Conservation (phyloP, 768 basidiomycete genomes). For the Mycena sanguinolenta region DNA sequence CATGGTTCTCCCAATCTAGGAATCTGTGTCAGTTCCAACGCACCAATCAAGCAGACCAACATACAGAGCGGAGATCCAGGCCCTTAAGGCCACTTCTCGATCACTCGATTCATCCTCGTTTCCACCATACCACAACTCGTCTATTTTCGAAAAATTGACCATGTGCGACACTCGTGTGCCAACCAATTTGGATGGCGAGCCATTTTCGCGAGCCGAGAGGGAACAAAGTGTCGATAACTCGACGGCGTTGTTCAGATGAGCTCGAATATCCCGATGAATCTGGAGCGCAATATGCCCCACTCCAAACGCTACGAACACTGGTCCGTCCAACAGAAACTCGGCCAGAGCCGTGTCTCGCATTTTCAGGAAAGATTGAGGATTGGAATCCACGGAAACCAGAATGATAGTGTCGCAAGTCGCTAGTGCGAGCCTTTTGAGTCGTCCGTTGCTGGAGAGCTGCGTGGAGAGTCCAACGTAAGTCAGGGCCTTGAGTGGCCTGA, state of each 20-base stretch:
- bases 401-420: constrained; percentile 8
- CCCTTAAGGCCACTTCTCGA: constrained; percentile 7
- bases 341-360: constrained; percentile 2
- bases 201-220: constrained; percentile 13
- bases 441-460: constrained; percentile 15
- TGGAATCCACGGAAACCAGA: constrained; percentile 12
- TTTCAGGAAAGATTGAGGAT: constrained; percentile 3
- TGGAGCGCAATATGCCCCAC: constrained; percentile 20
- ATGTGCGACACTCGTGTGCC: neutral
- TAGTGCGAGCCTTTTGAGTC: constrained; percentile 14
- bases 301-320: constrained; percentile 18
- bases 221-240: constrained; percentile 20
- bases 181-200: constrained; percentile 23
- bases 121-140: constrained; percentile 22
- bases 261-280: constrained; percentile 13
- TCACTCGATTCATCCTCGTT: constrained; percentile 2
- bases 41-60: neutral
- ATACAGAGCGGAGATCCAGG: constrained; percentile 22
- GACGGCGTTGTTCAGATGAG: constrained; percentile 5
- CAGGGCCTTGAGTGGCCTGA: neutral
- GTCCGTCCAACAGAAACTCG: constrained; percentile 1
- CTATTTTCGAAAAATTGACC: constrained; percentile 1
- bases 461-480: constrained; percentile 16
- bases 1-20: constrained; percentile 12
- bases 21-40: neutral